A percentile compares a stretch with the other conserved stretches of the same genome.
These are phyloP conservation scores for Elymus sibiricus DNA, from an alignment of 176 grass and related monocot species.

Conservation along the genomic window DNA sequence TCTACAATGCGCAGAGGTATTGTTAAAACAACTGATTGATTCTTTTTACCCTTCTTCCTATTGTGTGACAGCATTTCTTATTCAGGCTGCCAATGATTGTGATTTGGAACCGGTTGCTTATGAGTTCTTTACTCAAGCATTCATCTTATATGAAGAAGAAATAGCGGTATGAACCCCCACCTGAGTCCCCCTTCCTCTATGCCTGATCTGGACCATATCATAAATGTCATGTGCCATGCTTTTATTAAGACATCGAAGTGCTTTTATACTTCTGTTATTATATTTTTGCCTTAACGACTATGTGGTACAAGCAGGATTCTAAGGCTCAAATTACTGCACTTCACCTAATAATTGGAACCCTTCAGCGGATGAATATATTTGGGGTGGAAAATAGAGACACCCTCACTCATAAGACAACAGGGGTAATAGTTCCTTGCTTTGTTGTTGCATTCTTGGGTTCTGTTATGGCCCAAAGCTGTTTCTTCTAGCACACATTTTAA, in stretches of 20 bases:
- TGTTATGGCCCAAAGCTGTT: not conserved
- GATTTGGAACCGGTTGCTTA: conserved; percentile 97
- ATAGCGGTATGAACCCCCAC: conserved; percentile 56
- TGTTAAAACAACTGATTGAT: not conserved
- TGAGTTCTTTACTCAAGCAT: conserved; percentile 99
- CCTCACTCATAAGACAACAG: conserved; percentile 96
- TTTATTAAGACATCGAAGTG: conserved; percentile 6
- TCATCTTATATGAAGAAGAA: conserved; percentile 98
- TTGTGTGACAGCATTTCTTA: conserved; percentile 22
- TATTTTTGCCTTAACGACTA: not conserved
- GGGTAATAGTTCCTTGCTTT: conserved; percentile 55
- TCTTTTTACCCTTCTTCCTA: conserved; percentile 18
- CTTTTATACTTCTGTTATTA: not conserved
- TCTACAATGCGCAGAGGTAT: conserved; percentile 80
- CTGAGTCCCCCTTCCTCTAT: not conserved
- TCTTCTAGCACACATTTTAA: not conserved
- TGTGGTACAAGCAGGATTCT: conserved; percentile 70
- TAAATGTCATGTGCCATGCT: not conserved
- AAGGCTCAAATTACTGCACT: conserved; percentile 99
- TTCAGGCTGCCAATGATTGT: conserved; percentile 96
- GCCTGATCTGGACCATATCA: not conserved
- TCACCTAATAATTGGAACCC: conserved; percentile 95
- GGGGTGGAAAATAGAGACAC: conserved; percentile 98
- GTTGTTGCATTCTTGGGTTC: not conserved
- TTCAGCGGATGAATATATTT: conserved; percentile 94